Conservation (phyloP, 2,329 filamentous ascomycete genomes). For the Bipolaris cookei region DNA sequence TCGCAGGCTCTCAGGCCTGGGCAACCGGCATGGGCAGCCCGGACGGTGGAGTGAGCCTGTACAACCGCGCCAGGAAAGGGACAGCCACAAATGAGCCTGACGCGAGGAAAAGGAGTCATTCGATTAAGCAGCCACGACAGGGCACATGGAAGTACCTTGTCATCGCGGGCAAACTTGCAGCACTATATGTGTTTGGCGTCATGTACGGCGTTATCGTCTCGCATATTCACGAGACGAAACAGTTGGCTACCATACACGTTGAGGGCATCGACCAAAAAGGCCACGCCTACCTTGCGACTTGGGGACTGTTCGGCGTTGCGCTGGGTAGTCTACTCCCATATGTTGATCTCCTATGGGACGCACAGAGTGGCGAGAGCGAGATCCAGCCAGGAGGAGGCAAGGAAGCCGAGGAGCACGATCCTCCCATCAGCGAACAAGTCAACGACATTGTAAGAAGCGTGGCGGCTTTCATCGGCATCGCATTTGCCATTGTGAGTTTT, state of each 20-base stretch:
- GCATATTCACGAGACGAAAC: conserved; percentile 74
- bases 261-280: conserved; percentile 60
- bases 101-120: conserved; percentile 9
- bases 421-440: conserved; percentile 69
- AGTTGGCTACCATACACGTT: conserved; percentile 67
- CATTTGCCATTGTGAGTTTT: conserved; percentile 78
- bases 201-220: conserved; percentile 83
- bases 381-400: not conserved
- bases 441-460: conserved; percentile 72
- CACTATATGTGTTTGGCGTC: conserved; percentile 80
- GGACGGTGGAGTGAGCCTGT: conserved; percentile 37
- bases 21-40: conserved; percentile 35
- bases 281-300: conserved; percentile 76
- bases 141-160: conserved; percentile 56
- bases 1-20: conserved; percentile 24
- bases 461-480: conserved; percentile 74
- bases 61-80: conserved; percentile 22
- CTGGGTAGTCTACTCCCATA: conserved; percentile 83
- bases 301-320: conserved; percentile 79
- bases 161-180: conserved; percentile 61
- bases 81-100: conserved; percentile 6
- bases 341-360: conserved; percentile 78
- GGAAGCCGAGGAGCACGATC: conserved; percentile 47
- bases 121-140: conserved; percentile 18
- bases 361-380: conserved; percentile 48